Evolutionary conservation across 345 rosid species (phyloP).

Genomic region (Salix dunnii): DNA sequence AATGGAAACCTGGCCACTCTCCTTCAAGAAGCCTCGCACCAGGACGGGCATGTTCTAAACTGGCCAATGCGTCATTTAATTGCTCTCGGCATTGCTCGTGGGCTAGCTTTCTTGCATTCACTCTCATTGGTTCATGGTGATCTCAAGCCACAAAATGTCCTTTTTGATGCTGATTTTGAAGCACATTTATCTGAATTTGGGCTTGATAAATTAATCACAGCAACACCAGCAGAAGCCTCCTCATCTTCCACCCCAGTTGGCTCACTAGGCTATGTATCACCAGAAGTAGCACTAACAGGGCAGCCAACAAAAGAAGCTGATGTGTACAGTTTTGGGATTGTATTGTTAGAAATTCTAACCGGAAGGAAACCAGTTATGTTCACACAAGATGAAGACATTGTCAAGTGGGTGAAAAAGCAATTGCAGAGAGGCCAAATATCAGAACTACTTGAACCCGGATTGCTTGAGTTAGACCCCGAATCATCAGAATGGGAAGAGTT

Average conservation of each 20-base stretch:
- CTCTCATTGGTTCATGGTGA: conserved; percentile 85
- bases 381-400: conserved; percentile 88
- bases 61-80: conserved; percentile 99
- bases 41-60: conserved; percentile 93
- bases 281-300: conserved; percentile 63
- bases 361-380: conserved; percentile 94
- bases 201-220: conserved; percentile 50
- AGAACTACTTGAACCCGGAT: conserved; percentile 81
- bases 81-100: conserved; percentile 90
- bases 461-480: conserved; percentile 90
- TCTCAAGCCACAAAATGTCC: conserved; percentile 83
- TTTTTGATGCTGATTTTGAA: conserved; percentile 93
- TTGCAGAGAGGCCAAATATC: conserved; percentile 80
- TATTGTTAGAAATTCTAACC: conserved; percentile 72
- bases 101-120: conserved; percentile 75
- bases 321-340: conserved; percentile 94
- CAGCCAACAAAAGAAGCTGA: conserved; percentile 71
- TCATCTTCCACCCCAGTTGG: conserved; percentile 58
- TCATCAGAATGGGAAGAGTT: conserved; percentile 99
- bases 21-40: conserved; percentile 95
- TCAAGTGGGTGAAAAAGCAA: conserved; percentile 97
- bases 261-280: conserved; percentile 75
- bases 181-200: conserved; percentile 92
- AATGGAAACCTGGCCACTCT: conserved; percentile 89
- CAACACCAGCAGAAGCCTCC: conserved; percentile 51